Evolutionary conservation across 1,284 basidiomycete species (phyloP).

Genomic region (Laetiporus sulphureus): DNA sequence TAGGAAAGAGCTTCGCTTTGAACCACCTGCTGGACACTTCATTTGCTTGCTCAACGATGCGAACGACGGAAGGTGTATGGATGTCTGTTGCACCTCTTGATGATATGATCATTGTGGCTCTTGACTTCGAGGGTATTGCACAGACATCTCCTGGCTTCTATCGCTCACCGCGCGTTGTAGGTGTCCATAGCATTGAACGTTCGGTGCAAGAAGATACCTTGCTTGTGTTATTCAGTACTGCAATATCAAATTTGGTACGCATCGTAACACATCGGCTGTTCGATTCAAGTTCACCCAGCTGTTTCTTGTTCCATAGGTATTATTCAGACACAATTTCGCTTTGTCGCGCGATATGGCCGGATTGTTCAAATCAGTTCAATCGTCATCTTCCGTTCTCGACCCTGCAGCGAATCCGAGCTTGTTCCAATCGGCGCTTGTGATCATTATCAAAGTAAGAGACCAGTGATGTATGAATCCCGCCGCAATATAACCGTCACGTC

Average conservation of each 20-base stretch:
- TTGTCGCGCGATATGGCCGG: conserved; percentile 51
- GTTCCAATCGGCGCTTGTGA: conserved; percentile 51
- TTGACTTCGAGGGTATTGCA: conserved; percentile 54
- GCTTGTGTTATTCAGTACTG: conserved; percentile 58
- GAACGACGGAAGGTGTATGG: conserved; percentile 65
- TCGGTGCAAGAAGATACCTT: conserved; percentile 59
- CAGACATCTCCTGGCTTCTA: background rate
- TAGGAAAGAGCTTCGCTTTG: conserved; percentile 55
- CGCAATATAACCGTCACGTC: conserved; percentile 23
- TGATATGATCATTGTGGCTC: conserved; percentile 45
- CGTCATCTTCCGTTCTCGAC: conserved; percentile 51
- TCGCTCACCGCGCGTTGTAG: conserved; percentile 23
- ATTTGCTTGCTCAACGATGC: conserved; percentile 61
- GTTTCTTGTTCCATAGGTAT: conserved; percentile 30
- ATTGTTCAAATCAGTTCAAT: conserved; percentile 60
- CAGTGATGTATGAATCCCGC: background rate
- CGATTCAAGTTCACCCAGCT: background rate
- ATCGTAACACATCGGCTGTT: background rate
- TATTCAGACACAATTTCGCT: conserved; percentile 62
- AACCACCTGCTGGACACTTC: conserved; percentile 61
- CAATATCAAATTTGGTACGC: conserved; percentile 53
- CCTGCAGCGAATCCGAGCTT: conserved; percentile 50
- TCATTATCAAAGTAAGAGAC: conserved; percentile 52
- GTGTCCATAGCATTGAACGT: conserved; percentile 57
- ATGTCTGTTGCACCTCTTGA: conserved; percentile 60